phyloP scores from a whole-genome alignment of 2,329 filamentous ascomycete species.

The Camptophora hylomeconis region DNA sequence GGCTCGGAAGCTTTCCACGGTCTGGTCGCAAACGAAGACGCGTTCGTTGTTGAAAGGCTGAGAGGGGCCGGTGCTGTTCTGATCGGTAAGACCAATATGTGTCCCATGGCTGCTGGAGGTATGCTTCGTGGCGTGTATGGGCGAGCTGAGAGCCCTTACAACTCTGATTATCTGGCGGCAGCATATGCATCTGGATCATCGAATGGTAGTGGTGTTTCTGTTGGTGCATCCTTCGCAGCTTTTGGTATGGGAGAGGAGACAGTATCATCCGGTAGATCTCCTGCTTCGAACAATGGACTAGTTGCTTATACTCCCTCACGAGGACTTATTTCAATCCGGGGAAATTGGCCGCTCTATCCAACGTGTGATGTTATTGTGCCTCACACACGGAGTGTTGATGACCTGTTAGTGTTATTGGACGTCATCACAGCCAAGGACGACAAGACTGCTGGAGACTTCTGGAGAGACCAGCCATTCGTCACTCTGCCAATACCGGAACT shows the following conservation, averaged over 20 bases:
- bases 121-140: slow-evolving; percentile 46
- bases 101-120: slow-evolving; percentile 45
- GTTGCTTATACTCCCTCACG: slow-evolving; percentile 44
- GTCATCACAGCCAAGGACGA: slow-evolving; percentile 34
- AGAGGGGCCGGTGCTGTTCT: slow-evolving; percentile 38
- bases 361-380: slow-evolving; percentile 44
- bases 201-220: slow-evolving; percentile 41
- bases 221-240: slow-evolving; percentile 36
- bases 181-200: slow-evolving; percentile 46
- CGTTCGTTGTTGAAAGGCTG: slow-evolving; percentile 36
- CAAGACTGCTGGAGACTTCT: slow-evolving; percentile 37
- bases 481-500: slow-evolving; percentile 23
- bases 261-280: slow-evolving; percentile 42
- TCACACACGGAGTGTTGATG: slow-evolving; percentile 36
- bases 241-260: slow-evolving; percentile 45
- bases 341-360: slow-evolving; percentile 43
- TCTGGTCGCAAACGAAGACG: slow-evolving; percentile 39
- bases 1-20: slow-evolving; percentile 43
- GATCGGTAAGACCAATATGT: slow-evolving; percentile 47
- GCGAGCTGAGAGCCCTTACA: slow-evolving; percentile 44
- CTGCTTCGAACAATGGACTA: slow-evolving; percentile 44
- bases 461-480: slow-evolving; percentile 38
- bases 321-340: slow-evolving; percentile 38
- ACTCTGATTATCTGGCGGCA: slow-evolving; percentile 38
- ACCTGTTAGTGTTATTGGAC: slow-evolving; percentile 38